phyloP scores from a whole-genome alignment of 108 stramenopile species.

The Skeletonema menzelii region DNA sequence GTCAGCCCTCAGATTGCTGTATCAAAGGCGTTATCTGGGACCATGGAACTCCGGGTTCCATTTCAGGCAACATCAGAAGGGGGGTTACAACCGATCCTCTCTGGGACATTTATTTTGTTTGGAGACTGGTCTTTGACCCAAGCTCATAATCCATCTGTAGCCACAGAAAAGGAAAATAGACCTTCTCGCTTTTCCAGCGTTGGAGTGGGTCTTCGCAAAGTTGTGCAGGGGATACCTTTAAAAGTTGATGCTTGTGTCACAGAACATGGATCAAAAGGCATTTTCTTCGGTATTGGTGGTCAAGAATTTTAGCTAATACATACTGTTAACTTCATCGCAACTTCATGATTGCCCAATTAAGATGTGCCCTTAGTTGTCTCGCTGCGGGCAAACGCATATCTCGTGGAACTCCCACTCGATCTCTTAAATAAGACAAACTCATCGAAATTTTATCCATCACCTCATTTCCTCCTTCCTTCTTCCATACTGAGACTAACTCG shows the following conservation, averaged over 20 bases:
- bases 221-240: conserved; percentile 78
- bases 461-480: conserved; percentile 61
- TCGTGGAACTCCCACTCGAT: conserved; percentile 92
- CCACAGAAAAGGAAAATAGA: conserved; percentile 4
- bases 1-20: conserved; percentile 30
- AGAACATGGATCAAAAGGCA: conserved; percentile 65
- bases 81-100: conserved; percentile 2
- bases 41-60: conserved; percentile 74
- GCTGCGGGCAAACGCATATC: conserved; percentile 93
- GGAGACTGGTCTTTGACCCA: conserved; percentile 71
- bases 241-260: conserved; percentile 68
- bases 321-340: neutral
- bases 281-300: conserved; percentile 70
- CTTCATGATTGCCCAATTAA: conserved; percentile 66
- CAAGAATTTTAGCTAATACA: conserved; percentile 57
- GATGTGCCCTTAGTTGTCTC: conserved; percentile 77
- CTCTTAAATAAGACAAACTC: conserved; percentile 83
- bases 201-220: conserved; percentile 77
- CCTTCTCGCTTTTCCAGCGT: conserved; percentile 51
- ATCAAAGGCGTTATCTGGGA: conserved; percentile 62
- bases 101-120: conserved; percentile 62
- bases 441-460: conserved; percentile 46
- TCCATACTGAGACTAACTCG: conserved; percentile 47
- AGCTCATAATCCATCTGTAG: conserved; percentile 17
- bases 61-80: conserved; percentile 30